Conservation (phyloP, 73 alveolate genomes). For the Paramecium octaurelia region DNA sequence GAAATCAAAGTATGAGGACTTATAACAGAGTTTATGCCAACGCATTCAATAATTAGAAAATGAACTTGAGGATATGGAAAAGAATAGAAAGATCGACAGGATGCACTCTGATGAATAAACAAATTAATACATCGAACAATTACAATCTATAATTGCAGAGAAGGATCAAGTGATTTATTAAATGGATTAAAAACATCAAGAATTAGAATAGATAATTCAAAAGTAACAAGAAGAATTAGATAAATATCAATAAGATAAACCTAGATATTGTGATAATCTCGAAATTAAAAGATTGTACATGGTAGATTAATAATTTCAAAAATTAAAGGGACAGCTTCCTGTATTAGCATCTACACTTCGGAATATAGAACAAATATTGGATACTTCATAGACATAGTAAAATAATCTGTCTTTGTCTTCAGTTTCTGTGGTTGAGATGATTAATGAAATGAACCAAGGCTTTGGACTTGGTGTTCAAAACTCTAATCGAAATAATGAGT, state of each 20-base stretch:
- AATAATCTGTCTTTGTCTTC: conserved; percentile 3
- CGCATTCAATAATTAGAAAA: conserved; percentile 2
- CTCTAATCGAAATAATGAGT: not conserved
- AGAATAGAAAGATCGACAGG: not conserved
- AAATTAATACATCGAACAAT: not conserved
- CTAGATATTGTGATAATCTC: not conserved
- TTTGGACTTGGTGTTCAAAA: not conserved
- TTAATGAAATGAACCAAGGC: not conserved
- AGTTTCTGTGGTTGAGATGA: not conserved
- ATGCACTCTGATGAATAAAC: conserved; percentile 15
- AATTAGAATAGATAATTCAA: not conserved
- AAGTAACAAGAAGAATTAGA: not conserved
- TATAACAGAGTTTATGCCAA: not conserved
- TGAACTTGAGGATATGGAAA: not conserved
- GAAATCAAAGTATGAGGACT: not conserved
- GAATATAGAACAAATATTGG: not conserved
- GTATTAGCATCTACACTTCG: not conserved
- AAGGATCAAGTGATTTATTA: not conserved
- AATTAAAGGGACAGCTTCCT: not conserved
- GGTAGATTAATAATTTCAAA: not conserved
- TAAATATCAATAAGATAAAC: not conserved
- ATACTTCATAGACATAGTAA: not conserved
- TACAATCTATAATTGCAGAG: not conserved
- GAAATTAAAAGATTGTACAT: not conserved
- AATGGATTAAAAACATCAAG: not conserved